Evolutionary conservation across 441 rosid species (phyloP).

Genomic region (Gossypium laxum): DNA sequence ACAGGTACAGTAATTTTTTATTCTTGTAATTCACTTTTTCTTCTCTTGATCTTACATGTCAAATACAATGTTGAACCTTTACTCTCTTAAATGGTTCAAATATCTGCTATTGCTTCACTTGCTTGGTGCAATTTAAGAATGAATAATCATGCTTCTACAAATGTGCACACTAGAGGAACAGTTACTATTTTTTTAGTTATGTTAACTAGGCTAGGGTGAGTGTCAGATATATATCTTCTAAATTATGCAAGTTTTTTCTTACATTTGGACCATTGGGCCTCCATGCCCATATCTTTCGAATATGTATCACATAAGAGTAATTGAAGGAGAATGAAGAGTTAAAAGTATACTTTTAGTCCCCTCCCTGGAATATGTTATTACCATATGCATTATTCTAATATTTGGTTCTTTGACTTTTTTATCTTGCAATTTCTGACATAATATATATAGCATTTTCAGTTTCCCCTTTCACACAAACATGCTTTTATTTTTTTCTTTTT

Average conservation of each 20-base stretch:
- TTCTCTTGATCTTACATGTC: background rate
- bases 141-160: background rate
- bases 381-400: background rate
- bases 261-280: background rate
- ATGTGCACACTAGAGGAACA: background rate
- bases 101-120: background rate
- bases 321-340: background rate
- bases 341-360: background rate
- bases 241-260: background rate
- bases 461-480: background rate
- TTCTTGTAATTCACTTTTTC: background rate
- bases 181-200: background rate
- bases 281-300: background rate
- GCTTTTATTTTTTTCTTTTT: background rate
- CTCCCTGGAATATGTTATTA: background rate
- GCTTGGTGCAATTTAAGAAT: background rate
- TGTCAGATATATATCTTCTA: background rate
- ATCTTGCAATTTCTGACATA: too few relatives aligned
- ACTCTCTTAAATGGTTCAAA: background rate
- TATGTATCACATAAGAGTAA: background rate
- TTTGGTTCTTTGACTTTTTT: background rate
- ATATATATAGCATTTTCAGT: background rate
- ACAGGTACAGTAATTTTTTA: constrained; percentile 42
- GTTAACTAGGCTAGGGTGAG: background rate
- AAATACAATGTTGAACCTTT: background rate